Base-by-base conservation (phyloP, 2,329 filamentous ascomycete genomes). In the Exophiala lecanii-corni region DNA sequence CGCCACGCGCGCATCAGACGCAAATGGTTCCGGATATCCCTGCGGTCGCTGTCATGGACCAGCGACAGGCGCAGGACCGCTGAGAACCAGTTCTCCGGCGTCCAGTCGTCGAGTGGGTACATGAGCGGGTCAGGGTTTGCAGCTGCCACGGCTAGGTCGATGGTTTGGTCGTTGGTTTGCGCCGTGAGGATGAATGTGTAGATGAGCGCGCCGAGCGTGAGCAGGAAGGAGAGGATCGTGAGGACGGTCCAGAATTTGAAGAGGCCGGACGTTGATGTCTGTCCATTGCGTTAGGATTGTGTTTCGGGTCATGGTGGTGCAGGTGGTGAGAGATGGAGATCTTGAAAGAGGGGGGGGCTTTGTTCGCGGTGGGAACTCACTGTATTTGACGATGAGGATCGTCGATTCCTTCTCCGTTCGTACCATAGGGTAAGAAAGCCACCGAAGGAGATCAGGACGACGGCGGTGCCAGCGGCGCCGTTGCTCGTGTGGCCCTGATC, bases 41-140 rank as follows among this genome's bases (percentile, higher is more conserved):
- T 19, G 17, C 53, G 41, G 23, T 55, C 53, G 12, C 39, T 43
- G 20, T 39, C 35, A 18, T 49, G 40, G 3, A 43, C 45, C 5
- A 55, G 45, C 3, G 47, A 43, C 12, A 55, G 41, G 2, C 34
- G 34, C 10, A 55, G 47, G 2, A 55, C 47, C 4, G 53, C 53
- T n/a, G 39, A 31, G 39, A 54, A 55, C 53, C 53, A 55, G 38
- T 54, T 54, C 39, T 55, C 53, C 9, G 53, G 53, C 33, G 53
- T 55, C 53, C 53, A 55, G 15, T 50, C 25, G 36, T 54, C 36
- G 9, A 50, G 36, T 16, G 51, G 47, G 51, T 60, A 62, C 19
- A 62, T 56, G 13, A 62, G 36, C 16, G 61, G 62, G 40, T 66
- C 62, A 15, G 62, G 57, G 12, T 54, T 51, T 25, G 53, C 54